Conservation (phyloP, 176 grass and related monocot species). For the Oropetium thomaeum region DNA sequence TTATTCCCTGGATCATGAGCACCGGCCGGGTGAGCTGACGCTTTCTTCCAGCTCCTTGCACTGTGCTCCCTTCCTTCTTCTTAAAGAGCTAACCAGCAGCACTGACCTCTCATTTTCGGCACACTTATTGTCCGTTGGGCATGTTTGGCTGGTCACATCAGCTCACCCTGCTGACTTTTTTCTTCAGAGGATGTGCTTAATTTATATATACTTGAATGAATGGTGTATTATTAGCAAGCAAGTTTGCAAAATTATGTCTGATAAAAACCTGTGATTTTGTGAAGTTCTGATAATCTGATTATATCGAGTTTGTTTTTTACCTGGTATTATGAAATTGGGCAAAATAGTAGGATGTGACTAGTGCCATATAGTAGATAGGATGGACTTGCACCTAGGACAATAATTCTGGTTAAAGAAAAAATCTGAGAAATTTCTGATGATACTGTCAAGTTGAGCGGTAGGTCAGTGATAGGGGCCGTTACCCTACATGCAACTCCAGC, state of each 20-base stretch:
- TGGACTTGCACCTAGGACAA: not conserved
- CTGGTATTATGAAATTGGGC: too few species aligned
- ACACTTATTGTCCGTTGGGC: slow-evolving; percentile 28
- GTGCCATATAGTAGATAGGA: not conserved
- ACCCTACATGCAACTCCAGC: slow-evolving; percentile 39
- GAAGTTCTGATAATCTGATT: too few species aligned
- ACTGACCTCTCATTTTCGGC: slow-evolving; percentile 5
- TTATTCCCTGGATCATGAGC: slow-evolving; percentile 8
- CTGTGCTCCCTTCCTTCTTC: slow-evolving; percentile 4
- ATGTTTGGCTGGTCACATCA: slow-evolving; percentile 38
- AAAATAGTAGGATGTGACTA: slow-evolving; percentile 11
- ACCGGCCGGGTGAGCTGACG: slow-evolving; percentile 7
- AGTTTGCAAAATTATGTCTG: too few species aligned
- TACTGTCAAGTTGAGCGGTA: slow-evolving; percentile 32
- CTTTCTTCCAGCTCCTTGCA: slow-evolving; percentile 36
- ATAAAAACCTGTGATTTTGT: too few species aligned
- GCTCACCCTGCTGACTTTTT: not conserved
- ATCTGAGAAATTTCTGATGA: slow-evolving; percentile 23
- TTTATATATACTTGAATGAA: not conserved
- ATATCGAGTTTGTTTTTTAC: too few species aligned
- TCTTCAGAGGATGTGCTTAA: not conserved
- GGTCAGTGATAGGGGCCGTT: slow-evolving; percentile 38
- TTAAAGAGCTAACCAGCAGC: slow-evolving; percentile 13
- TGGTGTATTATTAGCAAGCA: not conserved
- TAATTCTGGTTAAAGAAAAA: too few species aligned